Base-by-base conservation (phyloP, 257 asterid species). In the Solanum commersonii region DNA sequence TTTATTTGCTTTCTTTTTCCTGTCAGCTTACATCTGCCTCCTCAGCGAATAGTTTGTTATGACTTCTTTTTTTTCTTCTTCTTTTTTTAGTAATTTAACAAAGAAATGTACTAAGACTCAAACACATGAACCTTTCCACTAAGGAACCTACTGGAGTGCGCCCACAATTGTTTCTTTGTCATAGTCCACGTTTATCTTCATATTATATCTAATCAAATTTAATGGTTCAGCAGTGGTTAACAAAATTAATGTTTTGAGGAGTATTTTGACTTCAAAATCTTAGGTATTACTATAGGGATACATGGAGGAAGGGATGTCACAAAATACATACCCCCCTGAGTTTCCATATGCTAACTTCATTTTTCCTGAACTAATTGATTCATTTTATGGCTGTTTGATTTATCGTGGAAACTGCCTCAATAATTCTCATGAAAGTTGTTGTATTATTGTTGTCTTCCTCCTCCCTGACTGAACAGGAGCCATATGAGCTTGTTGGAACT, bases 401-500 rank as follows among this genome's bases (percentile, higher is more conserved):
- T 16, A 18, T 49, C 0, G 44, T 18, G 70, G 16, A 20, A 49
- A 82, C 12, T 82, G 70, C 44, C 27, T 82, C 85, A 29, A 25
- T 31, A 70, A 29, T 44, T 40, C 38, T 59, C 44, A 3, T 71
- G 81, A 37, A 33, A 29, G 40, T 35, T 73, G 3, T 20, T 70
- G 13, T 46, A 27, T 78, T 85, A 22, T 46, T 63, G 38, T 37
- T 37, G 52, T 23, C 14, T 59, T 25, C 5, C 77, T 63, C 7
- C 38, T 74, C 83, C 18, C 31, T 16, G n/a, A 4, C 10, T 89
- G 63, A 33, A 63, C 94, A 97, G 99, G 99, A 97, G 88, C 99
- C 99, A 5, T 97, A 97, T 90, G 98, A 95, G 89, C 98, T 96
- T 87, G 94, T 97, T 89, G 98, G 95, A 87, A 84, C 98, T 25